Evolutionary conservation across 768 basidiomycete genomes (phyloP).

Genomic region (Macrolepiota dolichaula): DNA sequence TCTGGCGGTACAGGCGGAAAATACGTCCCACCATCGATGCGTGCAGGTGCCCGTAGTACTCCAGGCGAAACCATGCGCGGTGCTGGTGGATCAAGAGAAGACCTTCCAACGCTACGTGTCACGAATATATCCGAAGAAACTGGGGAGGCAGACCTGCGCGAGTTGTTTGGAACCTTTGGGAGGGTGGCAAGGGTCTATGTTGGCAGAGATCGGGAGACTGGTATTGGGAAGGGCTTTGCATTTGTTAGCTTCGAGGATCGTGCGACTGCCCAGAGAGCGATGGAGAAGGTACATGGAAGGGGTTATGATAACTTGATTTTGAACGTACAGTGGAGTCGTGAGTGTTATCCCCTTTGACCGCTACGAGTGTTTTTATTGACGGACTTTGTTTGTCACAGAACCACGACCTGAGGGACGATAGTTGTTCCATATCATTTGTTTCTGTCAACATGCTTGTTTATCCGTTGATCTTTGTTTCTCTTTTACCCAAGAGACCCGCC

Average conservation of each 20-base stretch:
- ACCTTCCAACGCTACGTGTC: slow-evolving; percentile 93
- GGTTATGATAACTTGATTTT: slow-evolving; percentile 91
- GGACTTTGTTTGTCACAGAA: slow-evolving; percentile 19
- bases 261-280: slow-evolving; percentile 77
- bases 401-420: slow-evolving; percentile 33
- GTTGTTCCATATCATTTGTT: slow-evolving; percentile 11
- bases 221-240: slow-evolving; percentile 93
- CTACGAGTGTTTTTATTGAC: background rate
- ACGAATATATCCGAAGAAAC: slow-evolving; percentile 97
- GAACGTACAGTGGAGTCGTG: slow-evolving; percentile 62
- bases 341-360: slow-evolving; percentile 22
- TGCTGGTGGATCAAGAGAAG: slow-evolving; percentile 68
- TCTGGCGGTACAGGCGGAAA: slow-evolving; percentile 57
- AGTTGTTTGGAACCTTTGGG: slow-evolving; percentile 85
- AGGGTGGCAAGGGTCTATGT: slow-evolving; percentile 89
- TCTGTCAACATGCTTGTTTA: slow-evolving; percentile 4
- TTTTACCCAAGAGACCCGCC: background rate
- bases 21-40: slow-evolving; percentile 94
- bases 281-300: slow-evolving; percentile 87
- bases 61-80: slow-evolving; percentile 74
- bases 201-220: slow-evolving; percentile 91
- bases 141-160: slow-evolving; percentile 89
- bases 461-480: background rate
- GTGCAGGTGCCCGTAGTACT: slow-evolving; percentile 58
- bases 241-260: slow-evolving; percentile 94